phyloP scores from a whole-genome alignment of 805 yeast genomes.

The Starmerella asiatica region DNA sequence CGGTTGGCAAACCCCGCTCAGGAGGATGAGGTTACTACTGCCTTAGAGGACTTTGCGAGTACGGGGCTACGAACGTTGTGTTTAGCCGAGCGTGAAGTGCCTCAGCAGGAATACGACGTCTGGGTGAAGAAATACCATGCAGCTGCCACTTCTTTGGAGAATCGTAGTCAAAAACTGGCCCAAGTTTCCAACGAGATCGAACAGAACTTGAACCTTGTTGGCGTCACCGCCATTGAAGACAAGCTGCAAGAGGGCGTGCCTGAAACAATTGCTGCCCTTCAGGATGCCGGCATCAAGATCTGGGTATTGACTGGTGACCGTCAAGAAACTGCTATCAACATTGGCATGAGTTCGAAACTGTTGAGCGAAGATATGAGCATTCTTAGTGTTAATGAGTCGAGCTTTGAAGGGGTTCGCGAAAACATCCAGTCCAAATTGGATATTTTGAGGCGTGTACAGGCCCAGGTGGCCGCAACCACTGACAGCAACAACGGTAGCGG shows the following conservation, averaged over 20 bases:
- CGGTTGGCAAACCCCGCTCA: slow-evolving; percentile 40
- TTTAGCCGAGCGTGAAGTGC: slow-evolving; percentile 68
- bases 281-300: slow-evolving; percentile 84
- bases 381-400: slow-evolving; percentile 75
- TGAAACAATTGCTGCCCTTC: slow-evolving; percentile 78
- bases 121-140: slow-evolving; percentile 59
- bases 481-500: slow-evolving; percentile 25
- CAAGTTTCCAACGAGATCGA: slow-evolving; percentile 79
- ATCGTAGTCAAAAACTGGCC: slow-evolving; percentile 66
- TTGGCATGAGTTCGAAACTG: slow-evolving; percentile 94
- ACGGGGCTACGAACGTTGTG: slow-evolving; percentile 93
- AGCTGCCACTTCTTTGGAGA: slow-evolving; percentile 69
- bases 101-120: slow-evolving; percentile 58
- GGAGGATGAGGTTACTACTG: slow-evolving; percentile 67
- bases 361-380: slow-evolving; percentile 93
- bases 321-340: slow-evolving; percentile 96
- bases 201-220: slow-evolving; percentile 50
- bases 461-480: slow-evolving; percentile 27
- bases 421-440: slow-evolving; percentile 63
- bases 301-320: slow-evolving; percentile 99
- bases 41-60: slow-evolving; percentile 90
- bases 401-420: slow-evolving; percentile 56
- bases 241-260: slow-evolving; percentile 95
- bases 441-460: slow-evolving; percentile 37
- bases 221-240: slow-evolving; percentile 96